phyloP scores from a whole-genome alignment of 2,329 filamentous ascomycete species.

The Leptographium radiaticola region DNA sequence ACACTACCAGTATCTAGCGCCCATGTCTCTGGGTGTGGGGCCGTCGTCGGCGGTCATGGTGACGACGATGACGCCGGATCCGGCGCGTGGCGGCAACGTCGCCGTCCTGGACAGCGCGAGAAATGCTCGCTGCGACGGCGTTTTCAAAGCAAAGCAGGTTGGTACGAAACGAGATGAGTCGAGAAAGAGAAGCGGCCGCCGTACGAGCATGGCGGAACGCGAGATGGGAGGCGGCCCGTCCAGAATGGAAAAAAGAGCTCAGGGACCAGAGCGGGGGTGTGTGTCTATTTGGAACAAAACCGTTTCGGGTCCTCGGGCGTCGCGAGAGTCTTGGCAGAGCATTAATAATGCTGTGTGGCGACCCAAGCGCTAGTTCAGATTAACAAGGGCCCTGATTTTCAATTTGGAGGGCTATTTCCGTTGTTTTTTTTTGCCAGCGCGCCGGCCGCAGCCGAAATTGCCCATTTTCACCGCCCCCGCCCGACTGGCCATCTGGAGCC shows the following conservation, averaged over 20 bases:
- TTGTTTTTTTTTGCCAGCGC: background rate
- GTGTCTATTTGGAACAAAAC: background rate
- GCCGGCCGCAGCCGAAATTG: constrained; percentile 1
- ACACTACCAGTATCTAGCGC: background rate
- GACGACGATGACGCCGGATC: constrained; percentile 1
- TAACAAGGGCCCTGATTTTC: background rate
- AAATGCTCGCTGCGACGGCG: too few species aligned
- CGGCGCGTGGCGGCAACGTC: background rate
- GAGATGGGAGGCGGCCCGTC: too few species aligned
- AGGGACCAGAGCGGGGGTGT: too few species aligned
- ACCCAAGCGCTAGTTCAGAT: background rate
- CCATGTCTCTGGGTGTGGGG: background rate
- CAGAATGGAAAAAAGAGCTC: too few species aligned
- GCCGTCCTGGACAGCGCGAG: background rate
- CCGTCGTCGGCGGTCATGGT: background rate
- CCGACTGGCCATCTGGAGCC: background rate
- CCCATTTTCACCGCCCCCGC: background rate
- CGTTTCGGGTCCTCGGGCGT: background rate
- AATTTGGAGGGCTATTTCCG: background rate
- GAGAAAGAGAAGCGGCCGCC: too few species aligned
- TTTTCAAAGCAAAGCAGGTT: too few species aligned
- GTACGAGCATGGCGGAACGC: too few species aligned
- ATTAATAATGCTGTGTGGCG: background rate
- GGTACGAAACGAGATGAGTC: too few species aligned
- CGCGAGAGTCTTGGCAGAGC: background rate